Conservation (phyloP, 164 flowering plant genomes). For the Piper longum region DNA sequence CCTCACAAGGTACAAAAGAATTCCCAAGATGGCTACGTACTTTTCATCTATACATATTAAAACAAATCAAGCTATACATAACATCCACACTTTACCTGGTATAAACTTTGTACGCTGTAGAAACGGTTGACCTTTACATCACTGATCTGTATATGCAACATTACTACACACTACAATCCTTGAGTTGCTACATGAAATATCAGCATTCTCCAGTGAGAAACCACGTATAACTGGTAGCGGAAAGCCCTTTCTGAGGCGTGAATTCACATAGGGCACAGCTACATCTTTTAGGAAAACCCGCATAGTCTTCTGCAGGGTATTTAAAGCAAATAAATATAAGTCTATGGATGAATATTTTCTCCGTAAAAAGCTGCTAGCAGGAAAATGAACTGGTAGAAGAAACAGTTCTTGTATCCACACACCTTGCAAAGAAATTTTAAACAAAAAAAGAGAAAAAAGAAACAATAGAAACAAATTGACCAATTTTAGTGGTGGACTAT, state of each 20-base stretch:
- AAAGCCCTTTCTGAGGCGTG: constrained; percentile 49
- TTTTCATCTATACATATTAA: too few species aligned
- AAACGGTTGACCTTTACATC: too few species aligned
- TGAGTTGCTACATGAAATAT: constrained; percentile 24
- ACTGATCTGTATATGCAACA: constrained; percentile 16
- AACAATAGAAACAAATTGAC: neutral
- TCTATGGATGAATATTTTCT: too few species aligned
- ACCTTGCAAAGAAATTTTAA: neutral
- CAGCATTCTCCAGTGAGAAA: constrained; percentile 55
- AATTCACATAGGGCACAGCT: constrained; percentile 54
- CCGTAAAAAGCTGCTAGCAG: neutral
- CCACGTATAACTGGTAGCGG: constrained; percentile 67
- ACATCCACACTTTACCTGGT: too few species aligned
- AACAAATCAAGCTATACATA: too few species aligned
- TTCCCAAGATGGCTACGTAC: too few species aligned
- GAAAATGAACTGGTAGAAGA: too few species aligned
- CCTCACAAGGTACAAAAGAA: too few species aligned
- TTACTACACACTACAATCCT: constrained; percentile 50
- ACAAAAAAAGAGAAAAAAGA: neutral
- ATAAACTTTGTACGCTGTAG: too few species aligned
- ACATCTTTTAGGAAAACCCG: constrained; percentile 55
- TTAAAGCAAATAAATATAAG: neutral
- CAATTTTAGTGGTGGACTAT: neutral
- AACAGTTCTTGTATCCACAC: too few species aligned
- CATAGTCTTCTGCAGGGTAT: constrained; percentile 48